These are phyloP conservation scores for Prunus mira DNA, from an alignment of 306 rosid genomes.

Conservation along the genomic window DNA sequence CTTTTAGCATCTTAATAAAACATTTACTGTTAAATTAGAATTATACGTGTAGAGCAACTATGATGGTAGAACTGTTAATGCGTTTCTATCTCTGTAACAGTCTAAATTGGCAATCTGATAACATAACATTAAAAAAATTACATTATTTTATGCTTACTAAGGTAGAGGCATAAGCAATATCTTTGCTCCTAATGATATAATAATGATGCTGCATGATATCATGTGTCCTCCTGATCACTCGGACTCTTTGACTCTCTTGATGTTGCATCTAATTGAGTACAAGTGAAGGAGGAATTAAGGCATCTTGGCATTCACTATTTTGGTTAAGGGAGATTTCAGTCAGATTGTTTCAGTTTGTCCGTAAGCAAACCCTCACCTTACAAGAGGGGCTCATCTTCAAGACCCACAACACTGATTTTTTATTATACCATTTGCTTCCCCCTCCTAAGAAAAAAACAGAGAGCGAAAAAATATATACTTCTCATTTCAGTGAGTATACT, in stretches of 20 bases:
- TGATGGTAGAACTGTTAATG: neutral
- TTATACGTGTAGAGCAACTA: neutral
- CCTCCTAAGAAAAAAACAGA: constrained; percentile 24
- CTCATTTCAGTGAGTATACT: constrained; percentile 23
- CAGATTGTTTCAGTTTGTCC: constrained; percentile 55
- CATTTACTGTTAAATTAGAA: neutral
- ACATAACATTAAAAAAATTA: neutral
- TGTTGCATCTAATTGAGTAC: constrained; percentile 1
- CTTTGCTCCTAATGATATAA: neutral
- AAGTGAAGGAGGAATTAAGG: constrained; percentile 21
- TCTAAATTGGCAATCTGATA: neutral
- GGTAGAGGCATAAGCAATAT: neutral
- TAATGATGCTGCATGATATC: neutral
- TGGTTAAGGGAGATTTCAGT: constrained; percentile 50
- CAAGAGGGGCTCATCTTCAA: constrained; percentile 28
- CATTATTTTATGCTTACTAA: neutral
- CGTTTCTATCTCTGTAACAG: neutral
- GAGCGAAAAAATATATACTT: constrained; percentile 2
- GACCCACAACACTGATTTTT: constrained; percentile 41
- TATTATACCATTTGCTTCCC: constrained; percentile 17
- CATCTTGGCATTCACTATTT: constrained; percentile 22
- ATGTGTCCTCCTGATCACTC: neutral
- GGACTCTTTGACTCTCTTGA: neutral
- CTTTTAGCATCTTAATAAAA: neutral
- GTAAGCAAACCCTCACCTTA: constrained; percentile 24